Base-by-base conservation (phyloP, 495 filamentous ascomycete species). In the Usnea hakonensis region DNA sequence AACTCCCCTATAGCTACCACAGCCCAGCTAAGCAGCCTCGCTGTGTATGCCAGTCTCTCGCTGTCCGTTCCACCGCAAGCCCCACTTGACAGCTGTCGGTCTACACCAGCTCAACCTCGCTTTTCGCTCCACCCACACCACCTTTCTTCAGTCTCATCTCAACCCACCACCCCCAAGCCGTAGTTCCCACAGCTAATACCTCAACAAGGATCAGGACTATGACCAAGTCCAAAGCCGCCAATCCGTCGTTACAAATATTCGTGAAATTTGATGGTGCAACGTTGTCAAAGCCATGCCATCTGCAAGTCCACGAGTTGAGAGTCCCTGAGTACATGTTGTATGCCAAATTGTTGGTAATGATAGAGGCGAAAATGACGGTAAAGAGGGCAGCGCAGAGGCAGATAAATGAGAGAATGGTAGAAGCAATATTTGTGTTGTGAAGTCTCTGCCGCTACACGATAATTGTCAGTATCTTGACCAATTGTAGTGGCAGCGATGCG, bases 241-340 rank as follows among this genome's bases (percentile, higher is more conserved):
- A 70, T 5, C 67, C 77, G 26, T 74, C 70, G 9, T 69, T 57
- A 56, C 80, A 82, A 54, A 81, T 77, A 2, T 78, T 71, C 11
- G 66, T 60, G 58, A 82, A 82, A n/a, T 74, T 64, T 2, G 64
- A 57, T 0, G 79, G 78, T 0, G 72, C 63, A 9, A 62, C 59
- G 5, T 26, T 56, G 9, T 63, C 65, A 23, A 69, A 63, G 21
- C 68, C 61, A 41, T 75, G 73, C 76, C 78, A 81, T 64, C 79
- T 81, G 69, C 80, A 82, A 7, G 79, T 80, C 80, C 80, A 82
- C 55, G 74, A 78, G 32, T 77, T 71, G 19, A 82, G 70, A 13
- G 78, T 81, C 59, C 81, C 79, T 23, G 72, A 71, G 2, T 66
- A 44, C 61, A 65, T 72, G 61, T 53, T 71, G 16, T 75, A 73